Percentiles rank a stretch among this genome's conserved stretches.
Conservation (phyloP, 306 rosid genomes). For the Casuarina cunninghamiana region DNA sequence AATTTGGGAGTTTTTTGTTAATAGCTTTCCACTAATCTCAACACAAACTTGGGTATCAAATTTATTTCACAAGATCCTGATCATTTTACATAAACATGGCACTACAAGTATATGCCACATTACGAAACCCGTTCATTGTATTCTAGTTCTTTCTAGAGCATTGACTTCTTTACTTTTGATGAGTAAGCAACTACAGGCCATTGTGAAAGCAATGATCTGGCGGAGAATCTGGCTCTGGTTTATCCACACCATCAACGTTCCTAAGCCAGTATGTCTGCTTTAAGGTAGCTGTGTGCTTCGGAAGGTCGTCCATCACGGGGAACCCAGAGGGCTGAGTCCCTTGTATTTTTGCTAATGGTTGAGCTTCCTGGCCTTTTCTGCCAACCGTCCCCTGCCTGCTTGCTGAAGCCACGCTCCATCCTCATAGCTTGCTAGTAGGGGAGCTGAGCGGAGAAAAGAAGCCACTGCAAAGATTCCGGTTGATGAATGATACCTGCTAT, state of each 20-base stretch:
- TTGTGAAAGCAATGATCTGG: not conserved
- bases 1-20: too few species aligned
- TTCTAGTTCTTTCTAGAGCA: too few species aligned
- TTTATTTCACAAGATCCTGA: too few species aligned
- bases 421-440: not conserved
- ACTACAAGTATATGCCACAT: too few species aligned
- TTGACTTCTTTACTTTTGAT: too few species aligned
- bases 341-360: not conserved
- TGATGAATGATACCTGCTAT: constrained; percentile 48
- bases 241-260: constrained; percentile 5
- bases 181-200: not conserved
- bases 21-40: too few species aligned
- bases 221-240: not conserved
- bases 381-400: not conserved
- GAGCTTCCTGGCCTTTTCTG: not conserved
- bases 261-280: not conserved
- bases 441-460: constrained; percentile 50
- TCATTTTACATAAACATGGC: too few species aligned
- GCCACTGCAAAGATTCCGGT: constrained; percentile 95
- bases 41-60: too few species aligned
- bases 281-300: not conserved
- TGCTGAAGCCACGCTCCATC: not conserved
- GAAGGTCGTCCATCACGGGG: not conserved
- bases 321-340: not conserved
- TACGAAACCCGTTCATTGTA: too few species aligned